Evolutionary conservation across 495 filamentous ascomycete genomes (phyloP).

Genomic region (Penicillium flavigenum): DNA sequence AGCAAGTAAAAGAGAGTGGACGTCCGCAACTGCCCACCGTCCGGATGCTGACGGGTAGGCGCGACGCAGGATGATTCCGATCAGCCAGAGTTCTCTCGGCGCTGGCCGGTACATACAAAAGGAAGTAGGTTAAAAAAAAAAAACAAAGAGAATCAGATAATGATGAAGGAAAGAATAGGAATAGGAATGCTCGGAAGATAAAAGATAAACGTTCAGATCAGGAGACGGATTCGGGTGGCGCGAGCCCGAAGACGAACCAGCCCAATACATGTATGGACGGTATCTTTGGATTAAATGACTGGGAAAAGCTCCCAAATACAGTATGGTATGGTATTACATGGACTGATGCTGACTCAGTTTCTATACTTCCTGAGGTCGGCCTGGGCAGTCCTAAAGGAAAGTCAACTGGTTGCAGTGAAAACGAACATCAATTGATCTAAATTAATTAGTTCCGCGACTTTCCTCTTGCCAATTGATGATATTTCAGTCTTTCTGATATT

Average conservation of each 20-base stretch:
- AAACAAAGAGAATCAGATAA: constrained; percentile 10
- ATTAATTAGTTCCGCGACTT: not conserved
- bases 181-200: not conserved
- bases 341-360: constrained; percentile 9
- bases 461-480: not conserved
- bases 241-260: constrained; percentile 11
- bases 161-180: constrained; percentile 13
- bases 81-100: not conserved
- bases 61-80: constrained; percentile 8
- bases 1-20: constrained; percentile 9
- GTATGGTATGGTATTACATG: constrained; percentile 2
- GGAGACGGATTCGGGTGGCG: constrained; percentile 23
- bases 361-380: not conserved
- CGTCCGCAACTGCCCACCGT: constrained; percentile 9
- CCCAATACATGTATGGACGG: not conserved
- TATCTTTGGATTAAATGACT: not conserved
- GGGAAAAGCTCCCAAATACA: not conserved
- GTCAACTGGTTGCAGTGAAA: not conserved
- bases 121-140: not conserved
- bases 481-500: not conserved
- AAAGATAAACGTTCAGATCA: constrained; percentile 21
- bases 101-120: not conserved
- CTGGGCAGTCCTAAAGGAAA: not conserved
- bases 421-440: not conserved
- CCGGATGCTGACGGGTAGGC: constrained; percentile 21